phyloP scores from a whole-genome alignment of 805 yeast genomes.

The Barnettozyma botsteinii region DNA sequence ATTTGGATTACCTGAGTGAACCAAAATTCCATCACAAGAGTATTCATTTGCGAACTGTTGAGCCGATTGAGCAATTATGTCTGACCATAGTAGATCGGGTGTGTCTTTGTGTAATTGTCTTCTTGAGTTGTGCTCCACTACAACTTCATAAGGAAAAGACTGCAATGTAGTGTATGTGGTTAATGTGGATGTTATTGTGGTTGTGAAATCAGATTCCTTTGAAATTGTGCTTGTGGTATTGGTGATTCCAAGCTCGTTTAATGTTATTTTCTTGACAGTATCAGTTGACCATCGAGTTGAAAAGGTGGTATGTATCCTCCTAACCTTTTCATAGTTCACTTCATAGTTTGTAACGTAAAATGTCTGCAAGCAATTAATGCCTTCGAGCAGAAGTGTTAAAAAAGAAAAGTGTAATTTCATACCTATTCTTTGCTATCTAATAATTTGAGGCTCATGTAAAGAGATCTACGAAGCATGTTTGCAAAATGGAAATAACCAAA shows the following conservation, averaged over 20 bases:
- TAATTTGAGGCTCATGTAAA: too few relatives aligned
- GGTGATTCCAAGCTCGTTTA: background rate
- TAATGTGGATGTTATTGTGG: slow-evolving; percentile 16
- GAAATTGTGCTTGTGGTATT: slow-evolving; percentile 12
- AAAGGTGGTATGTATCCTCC: background rate
- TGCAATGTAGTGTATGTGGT: slow-evolving; percentile 14
- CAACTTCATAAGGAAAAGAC: slow-evolving; percentile 5
- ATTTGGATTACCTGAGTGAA: slow-evolving; percentile 54
- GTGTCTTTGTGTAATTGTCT: slow-evolving; percentile 48
- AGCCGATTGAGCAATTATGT: slow-evolving; percentile 48
- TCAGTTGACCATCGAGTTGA: slow-evolving; percentile 11
- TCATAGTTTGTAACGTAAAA: slow-evolving; percentile 5
- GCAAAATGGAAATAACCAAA: too few relatives aligned
- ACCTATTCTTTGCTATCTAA: too few relatives aligned
- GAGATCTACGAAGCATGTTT: too few relatives aligned
- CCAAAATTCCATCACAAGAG: slow-evolving; percentile 49
- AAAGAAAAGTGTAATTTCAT: slow-evolving; percentile 1
- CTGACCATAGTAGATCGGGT: slow-evolving; percentile 49
- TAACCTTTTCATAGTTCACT: slow-evolving; percentile 1
- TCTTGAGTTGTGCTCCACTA: slow-evolving; percentile 45
- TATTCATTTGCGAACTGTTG: slow-evolving; percentile 48
- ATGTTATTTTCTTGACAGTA: background rate
- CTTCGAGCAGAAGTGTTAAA: slow-evolving; percentile 1
- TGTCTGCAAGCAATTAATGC: background rate
- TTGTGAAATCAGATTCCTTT: slow-evolving; percentile 7